Conservation (phyloP, 192 early-diverging fungal species). For the Coemansia sp. region DNA sequence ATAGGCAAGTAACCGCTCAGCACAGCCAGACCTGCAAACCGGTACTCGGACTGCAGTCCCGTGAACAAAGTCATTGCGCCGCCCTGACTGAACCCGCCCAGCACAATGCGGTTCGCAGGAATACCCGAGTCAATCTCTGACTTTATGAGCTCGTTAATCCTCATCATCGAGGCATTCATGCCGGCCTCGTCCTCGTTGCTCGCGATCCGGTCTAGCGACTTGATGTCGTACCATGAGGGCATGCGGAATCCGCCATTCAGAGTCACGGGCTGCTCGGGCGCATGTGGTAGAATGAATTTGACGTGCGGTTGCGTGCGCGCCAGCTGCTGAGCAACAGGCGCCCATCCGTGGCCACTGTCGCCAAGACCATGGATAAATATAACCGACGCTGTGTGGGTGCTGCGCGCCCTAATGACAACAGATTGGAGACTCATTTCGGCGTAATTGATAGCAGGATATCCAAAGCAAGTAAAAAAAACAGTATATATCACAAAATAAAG, state of each 20-base stretch:
- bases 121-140: slow-evolving; percentile 81
- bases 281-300: slow-evolving; percentile 92
- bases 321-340: slow-evolving; percentile 33
- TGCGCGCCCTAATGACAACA: slow-evolving; percentile 53
- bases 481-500: no score
- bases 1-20: slow-evolving; percentile 85
- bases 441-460: not conserved
- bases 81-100: slow-evolving; percentile 96
- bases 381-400: slow-evolving; percentile 76
- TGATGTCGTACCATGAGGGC: slow-evolving; percentile 94
- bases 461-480: not conserved
- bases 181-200: slow-evolving; percentile 72
- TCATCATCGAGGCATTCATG: slow-evolving; percentile 63
- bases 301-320: slow-evolving; percentile 68
- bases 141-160: slow-evolving; percentile 64
- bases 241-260: slow-evolving; percentile 81
- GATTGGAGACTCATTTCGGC: slow-evolving; percentile 33
- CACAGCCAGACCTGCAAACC: slow-evolving; percentile 69
- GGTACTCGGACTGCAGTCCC: slow-evolving; percentile 69
- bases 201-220: slow-evolving; percentile 51
- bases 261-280: slow-evolving; percentile 69
- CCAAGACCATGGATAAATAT: slow-evolving; percentile 84
- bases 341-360: slow-evolving; percentile 67
- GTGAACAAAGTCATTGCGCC: slow-evolving; percentile 76
- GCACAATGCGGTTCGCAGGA: slow-evolving; percentile 78